Base-by-base conservation (phyloP, 192 early-diverging fungal genomes). In the Backusella parvicylindrica region DNA sequence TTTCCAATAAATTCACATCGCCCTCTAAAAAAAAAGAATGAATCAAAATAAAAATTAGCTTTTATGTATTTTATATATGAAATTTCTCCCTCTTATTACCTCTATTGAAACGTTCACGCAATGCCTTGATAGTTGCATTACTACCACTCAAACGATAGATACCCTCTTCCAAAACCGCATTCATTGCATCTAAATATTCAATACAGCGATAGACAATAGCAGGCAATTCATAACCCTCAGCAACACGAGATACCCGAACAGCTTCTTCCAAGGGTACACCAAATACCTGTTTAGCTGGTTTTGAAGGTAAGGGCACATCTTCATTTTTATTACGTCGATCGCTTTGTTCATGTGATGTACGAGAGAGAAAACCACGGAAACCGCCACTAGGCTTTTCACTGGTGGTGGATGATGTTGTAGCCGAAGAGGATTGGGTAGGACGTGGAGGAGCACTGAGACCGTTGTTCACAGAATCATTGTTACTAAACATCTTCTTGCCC, bases 131-230 rank as follows among this genome's bases (percentile, higher is more conserved):
- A 36, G 89, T 86, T 7, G 84, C 76, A 31, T 90, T 84, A 32
- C 90, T 89, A 30, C 98, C 98, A 40, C 91, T 95, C 76, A 96
- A 84, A 13, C 98, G 91, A 84, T 98, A 99, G 35, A 99, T 92
- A 4, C 98, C 98, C 82, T 98, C 97, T 73, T 99, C 98, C 26
- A 92, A 77, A 66, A 85, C 89, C 8, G 96, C 97, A 77, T 94
- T 92, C 78, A 93, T 93, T 2, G 91, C 88, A 79, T 99, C 97
- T 64, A 99, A 79, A 75, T 95, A 99, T 85, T 99, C 97, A 68
- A 99, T 96, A 75, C 97, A 98, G 21, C 98, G 85, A 82, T 92
- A 98, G 2, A 99, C 92, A 35, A 99, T 89, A 3, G 96, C 91
- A 23, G 98, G 98, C 21, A 98, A 84, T 33, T 91, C 89, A 78